Conservation (phyloP, 768 basidiomycete species). For the Lactarius pseudohatsudake region DNA sequence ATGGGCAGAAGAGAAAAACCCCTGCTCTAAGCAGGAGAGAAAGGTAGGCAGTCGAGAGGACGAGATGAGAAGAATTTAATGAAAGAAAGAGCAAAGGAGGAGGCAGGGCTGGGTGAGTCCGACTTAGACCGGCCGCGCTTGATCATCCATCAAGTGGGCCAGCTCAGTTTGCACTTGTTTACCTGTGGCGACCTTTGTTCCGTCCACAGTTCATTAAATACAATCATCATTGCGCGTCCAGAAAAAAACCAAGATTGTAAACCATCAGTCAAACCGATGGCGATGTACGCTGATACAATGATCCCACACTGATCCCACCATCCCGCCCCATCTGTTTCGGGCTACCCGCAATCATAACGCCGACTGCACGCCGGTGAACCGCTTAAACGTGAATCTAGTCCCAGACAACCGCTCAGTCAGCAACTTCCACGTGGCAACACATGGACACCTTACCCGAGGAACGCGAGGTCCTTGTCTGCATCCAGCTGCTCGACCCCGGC, state of each 20-base stretch:
- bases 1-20: background rate
- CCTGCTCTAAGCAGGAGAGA: background rate
- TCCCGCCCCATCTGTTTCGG: background rate
- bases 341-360: conserved; percentile 19
- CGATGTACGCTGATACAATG: background rate
- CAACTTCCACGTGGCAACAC: background rate
- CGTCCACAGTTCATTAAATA: background rate
- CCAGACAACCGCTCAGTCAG: conserved; percentile 8
- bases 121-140: conserved; percentile 22
- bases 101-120: conserved; percentile 18
- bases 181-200: conserved; percentile 19
- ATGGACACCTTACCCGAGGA: conserved; percentile 45
- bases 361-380: conserved; percentile 48
- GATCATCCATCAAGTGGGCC: conserved; percentile 29
- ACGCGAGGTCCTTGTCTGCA: conserved; percentile 56
- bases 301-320: background rate
- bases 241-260: background rate
- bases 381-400: conserved; percentile 73
- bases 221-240: background rate
- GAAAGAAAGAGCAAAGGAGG: conserved; percentile 6
- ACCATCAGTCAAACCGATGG: background rate
- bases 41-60: too few relatives aligned
- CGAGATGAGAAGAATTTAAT: background rate
- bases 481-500: conserved; percentile 42
- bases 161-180: conserved; percentile 25